Base-by-base conservation (phyloP, 108 stramenopile genomes). In the Pseudonitzschia multiseries region DNA sequence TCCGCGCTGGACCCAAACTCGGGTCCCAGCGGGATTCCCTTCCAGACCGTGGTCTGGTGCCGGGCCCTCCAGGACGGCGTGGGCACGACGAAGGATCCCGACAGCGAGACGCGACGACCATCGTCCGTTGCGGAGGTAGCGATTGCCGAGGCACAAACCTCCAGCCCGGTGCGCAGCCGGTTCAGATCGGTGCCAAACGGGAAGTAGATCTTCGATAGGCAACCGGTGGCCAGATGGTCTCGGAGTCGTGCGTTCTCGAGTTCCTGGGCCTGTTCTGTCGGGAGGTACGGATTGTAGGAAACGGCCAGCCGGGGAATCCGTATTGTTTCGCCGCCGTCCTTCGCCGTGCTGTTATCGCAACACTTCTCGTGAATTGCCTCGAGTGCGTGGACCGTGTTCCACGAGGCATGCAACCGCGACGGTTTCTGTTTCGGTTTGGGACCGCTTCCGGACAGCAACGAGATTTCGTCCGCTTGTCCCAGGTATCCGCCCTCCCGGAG, bases 21-120 rank as follows among this genome's bases (percentile, higher is more conserved):
- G 20, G 65, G 73, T 51, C 52, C 61, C 18, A 84, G 66, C 51
- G 70, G 70, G 8, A 84, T 80, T 2, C 84, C 80, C 40, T 79
- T 81, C 84, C 80, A 81, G 18, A 80, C 74, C 32, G 80, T 69
- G 46, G 78, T 81, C 65, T 76, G 78, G 61, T 84, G 84, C 53
- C 81, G 84, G n/a, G 84, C 77, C 26, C 81, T 84, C 21, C 81
- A 51, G 33, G 68, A 65, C 10, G 57, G 50, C 2, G 80, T 84
- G 0, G 84, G 84, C 4, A 84, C 60, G 52, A 84, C 81, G 13
- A 84, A 32, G 20, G 74, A 76, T 20, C 80, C 78, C 2, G 44
- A 53, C 33, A 84, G 68, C 3, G 56, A 32, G 14, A 74, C 18
- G 28, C 20, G 50, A n/a, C 20, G 17, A n/a, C 20, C 54, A 22